Conservation (phyloP, 2,329 filamentous ascomycete species). For the Colletotrichum sp. region DNA sequence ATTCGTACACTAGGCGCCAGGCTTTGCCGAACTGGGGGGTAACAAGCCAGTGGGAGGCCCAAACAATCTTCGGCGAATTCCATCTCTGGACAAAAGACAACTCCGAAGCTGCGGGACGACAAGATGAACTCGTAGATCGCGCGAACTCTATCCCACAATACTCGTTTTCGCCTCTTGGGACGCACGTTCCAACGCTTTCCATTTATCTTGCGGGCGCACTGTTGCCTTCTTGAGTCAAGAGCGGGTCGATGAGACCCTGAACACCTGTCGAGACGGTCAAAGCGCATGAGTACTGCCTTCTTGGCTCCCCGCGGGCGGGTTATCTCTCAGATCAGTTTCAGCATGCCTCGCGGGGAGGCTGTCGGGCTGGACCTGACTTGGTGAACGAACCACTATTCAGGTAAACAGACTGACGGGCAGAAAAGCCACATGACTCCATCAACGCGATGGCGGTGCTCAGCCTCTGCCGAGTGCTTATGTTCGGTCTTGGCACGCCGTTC, state of each 20-base stretch:
- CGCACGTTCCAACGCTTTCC: neutral
- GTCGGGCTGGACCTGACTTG: neutral
- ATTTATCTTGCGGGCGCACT: neutral
- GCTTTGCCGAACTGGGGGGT: neutral
- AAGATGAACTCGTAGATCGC: neutral
- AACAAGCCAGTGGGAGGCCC: neutral
- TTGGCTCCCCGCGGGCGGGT: neutral
- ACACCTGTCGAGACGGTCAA: neutral
- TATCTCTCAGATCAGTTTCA: neutral
- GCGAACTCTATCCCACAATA: neutral
- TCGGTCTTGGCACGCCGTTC: neutral
- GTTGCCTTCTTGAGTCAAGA: neutral
- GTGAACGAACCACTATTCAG: neutral
- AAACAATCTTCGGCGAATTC: neutral
- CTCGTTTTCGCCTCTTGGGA: neutral
- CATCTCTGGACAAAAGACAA: neutral
- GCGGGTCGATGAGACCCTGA: neutral
- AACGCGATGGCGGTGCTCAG: neutral
- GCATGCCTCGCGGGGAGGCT: neutral
- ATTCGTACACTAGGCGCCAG: neutral
- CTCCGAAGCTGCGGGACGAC: neutral
- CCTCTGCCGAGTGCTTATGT: neutral
- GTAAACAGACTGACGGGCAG: neutral
- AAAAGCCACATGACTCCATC: neutral
- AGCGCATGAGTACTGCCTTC: neutral